phyloP scores from a whole-genome alignment of 169 alveolate species.

The Plasmodium malariae region DNA sequence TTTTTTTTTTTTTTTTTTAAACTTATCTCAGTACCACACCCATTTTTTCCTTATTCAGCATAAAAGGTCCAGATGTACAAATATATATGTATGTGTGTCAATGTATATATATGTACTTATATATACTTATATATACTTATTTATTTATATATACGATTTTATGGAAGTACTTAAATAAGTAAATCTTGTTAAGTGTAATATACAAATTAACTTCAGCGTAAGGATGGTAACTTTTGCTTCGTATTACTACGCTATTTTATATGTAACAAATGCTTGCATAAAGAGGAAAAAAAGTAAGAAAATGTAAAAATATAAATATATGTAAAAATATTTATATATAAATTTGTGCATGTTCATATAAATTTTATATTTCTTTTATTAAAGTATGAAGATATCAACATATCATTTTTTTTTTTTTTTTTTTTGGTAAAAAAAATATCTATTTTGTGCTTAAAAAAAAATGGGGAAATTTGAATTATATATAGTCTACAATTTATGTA shows the following conservation, averaged over 20 bases:
- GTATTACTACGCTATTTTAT: neutral
- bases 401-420: too few relatives aligned
- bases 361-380: too few relatives aligned
- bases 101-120: too few relatives aligned
- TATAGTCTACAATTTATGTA: too few relatives aligned
- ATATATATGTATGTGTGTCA: too few relatives aligned
- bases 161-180: neutral
- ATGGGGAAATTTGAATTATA: too few relatives aligned
- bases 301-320: too few relatives aligned
- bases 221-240: neutral
- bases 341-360: too few relatives aligned
- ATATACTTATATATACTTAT: neutral
- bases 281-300: neutral
- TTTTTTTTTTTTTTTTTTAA: neutral
- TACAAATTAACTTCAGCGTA: neutral
- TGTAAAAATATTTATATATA: too few relatives aligned
- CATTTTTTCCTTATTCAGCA: neutral
- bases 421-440: too few relatives aligned
- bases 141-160: neutral
- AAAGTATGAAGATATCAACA: too few relatives aligned
- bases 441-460: too few relatives aligned
- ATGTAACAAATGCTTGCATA: neutral
- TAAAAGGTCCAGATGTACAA: neutral
- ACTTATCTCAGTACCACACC: conserved; percentile 23
- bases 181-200: neutral